Evolutionary conservation across 2,329 filamentous ascomycete genomes (phyloP).

Genomic region (Tolypocladium sp.): DNA sequence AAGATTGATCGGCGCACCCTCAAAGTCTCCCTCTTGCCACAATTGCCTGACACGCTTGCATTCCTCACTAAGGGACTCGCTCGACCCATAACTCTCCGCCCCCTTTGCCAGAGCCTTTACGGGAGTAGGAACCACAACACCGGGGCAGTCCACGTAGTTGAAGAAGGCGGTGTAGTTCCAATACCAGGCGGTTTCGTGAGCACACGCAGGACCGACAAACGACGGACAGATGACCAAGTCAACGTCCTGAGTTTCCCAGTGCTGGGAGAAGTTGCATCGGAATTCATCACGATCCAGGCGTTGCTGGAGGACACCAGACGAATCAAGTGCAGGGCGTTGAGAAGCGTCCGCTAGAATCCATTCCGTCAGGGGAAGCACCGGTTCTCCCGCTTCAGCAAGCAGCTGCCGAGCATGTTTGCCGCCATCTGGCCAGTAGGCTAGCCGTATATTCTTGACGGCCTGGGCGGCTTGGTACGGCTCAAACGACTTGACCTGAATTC

Average conservation of each 20-base stretch:
- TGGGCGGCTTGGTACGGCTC: too few species aligned
- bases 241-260: constrained; percentile 24
- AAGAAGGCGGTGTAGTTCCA: constrained; percentile 27
- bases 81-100: too few species aligned
- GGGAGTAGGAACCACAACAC: constrained; percentile 22
- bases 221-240: constrained; percentile 18
- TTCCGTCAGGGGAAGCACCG: constrained; percentile 15
- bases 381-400: constrained; percentile 15
- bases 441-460: too few species aligned
- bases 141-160: constrained; percentile 27
- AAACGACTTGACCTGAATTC: background rate
- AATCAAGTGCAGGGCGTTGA: background rate
- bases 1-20: too few species aligned
- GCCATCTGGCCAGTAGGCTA: background rate
- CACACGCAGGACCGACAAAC: constrained; percentile 15
- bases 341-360: constrained; percentile 12
- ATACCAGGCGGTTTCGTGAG: constrained; percentile 23
- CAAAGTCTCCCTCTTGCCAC: too few species aligned
- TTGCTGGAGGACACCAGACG: constrained; percentile 12
- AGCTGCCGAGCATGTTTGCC: background rate
- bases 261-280: constrained; percentile 17
- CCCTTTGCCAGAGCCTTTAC: constrained; percentile 3
- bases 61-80: too few species aligned
- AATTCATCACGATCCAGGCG: constrained; percentile 19
- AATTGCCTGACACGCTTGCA: too few species aligned